Evolutionary conservation across 352 stramenopile species (phyloP).

Genomic region (Phytophthora europaea): DNA sequence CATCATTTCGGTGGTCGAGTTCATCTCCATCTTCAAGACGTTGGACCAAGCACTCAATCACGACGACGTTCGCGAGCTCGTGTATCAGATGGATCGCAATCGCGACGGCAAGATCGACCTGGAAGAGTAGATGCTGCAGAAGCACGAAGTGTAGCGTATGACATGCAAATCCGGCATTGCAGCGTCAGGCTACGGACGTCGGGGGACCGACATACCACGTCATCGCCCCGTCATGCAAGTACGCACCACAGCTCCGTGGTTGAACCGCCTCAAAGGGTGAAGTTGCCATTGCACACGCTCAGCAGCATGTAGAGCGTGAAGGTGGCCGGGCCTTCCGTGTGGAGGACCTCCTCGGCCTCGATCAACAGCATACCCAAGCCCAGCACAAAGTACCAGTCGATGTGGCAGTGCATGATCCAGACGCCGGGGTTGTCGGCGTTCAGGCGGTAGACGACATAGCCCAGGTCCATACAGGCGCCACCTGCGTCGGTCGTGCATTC

Average conservation of each 20-base stretch:
- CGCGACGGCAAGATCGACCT: conserved; percentile 81
- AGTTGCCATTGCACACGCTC: conserved; percentile 49
- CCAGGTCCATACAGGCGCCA: conserved; percentile 40
- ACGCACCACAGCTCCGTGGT: neutral
- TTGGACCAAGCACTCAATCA: conserved; percentile 76
- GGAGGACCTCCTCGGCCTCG: conserved; percentile 43
- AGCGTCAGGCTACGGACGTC: conserved; percentile 1
- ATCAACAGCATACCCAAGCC: conserved; percentile 58
- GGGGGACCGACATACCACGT: neutral
- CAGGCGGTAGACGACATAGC: conserved; percentile 53
- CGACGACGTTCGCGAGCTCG: conserved; percentile 76
- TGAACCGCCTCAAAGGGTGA: conserved; percentile 27
- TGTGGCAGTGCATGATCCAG: conserved; percentile 66
- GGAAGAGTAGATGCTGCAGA: conserved; percentile 82
- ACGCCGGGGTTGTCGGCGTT: conserved; percentile 54
- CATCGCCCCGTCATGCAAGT: neutral
- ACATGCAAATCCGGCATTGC: neutral
- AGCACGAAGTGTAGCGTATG: conserved; percentile 72
- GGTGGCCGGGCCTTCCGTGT: conserved; percentile 37
- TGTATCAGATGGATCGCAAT: conserved; percentile 83
- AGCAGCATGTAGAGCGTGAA: conserved; percentile 47
- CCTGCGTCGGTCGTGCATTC: conserved; percentile 37
- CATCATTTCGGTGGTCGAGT: conserved; percentile 79
- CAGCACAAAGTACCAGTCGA: conserved; percentile 57
- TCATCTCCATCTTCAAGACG: conserved; percentile 77